Base-by-base conservation (phyloP, 441 rosid genomes). In the Adansonia rubrostipa region DNA sequence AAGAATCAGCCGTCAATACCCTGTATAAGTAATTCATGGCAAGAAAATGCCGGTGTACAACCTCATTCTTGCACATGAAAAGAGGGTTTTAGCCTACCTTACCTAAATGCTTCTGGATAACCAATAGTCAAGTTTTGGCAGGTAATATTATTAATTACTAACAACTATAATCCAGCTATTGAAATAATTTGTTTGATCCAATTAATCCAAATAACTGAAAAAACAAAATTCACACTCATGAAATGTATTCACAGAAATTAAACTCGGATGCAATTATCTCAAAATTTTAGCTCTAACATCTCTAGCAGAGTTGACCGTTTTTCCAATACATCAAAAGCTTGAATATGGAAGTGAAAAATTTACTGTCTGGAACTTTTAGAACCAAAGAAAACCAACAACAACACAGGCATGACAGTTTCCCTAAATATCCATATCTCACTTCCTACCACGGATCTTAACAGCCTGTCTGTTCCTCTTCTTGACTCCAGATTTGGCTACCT, bases 381-480 rank as follows among this genome's bases (percentile, higher is more conserved):
- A 61, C 73, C 20, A 68, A 74, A 73, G 5, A 47, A 33, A 47
- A 64, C 14, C 10, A 1, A 17, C 3, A 72, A 8, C 8, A 22
- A 48, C 42, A 6, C 20, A 14, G 24, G 9, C 79, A 56, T 71
- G 9, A 17, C 9, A 24, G 0, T 0, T 48, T 24, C 57, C 44
- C 67, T 57, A 36, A 64, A 8, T 36, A 64, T 60, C 15, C 10
- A 60, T 57, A 22, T 48, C 67, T 83, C 84, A 83, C 74, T 83
- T 85, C 84, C 79, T 83, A 24, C 74, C 71, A n/a, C 17, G 56
- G 58, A 58, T 61, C 84, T 71, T 85, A 15, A 74, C 13, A 6
- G 87, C 85, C 80, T 89, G 90, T 75, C 90, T 87, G 88, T 85
- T 87, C 82, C 82, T 88, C 87, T 87, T 87, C 87, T 89, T 89